A percentile compares a stretch with the other conserved stretches of the same genome.
phyloP scores from a whole-genome alignment of 805 yeast species.

The Candida jianshihensis region DNA sequence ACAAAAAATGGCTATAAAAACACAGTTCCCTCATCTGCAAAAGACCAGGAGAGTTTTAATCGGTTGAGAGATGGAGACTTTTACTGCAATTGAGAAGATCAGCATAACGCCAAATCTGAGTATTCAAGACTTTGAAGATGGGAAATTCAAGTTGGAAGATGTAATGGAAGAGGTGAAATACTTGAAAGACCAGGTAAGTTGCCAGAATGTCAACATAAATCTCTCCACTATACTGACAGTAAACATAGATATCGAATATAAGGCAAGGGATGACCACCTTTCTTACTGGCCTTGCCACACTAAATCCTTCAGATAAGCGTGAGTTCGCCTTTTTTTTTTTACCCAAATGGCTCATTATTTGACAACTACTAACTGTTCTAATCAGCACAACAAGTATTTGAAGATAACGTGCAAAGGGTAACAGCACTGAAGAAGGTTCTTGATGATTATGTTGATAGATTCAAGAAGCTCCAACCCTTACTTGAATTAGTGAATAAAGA shows the following conservation, averaged over 20 bases:
- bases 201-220: too few relatives aligned
- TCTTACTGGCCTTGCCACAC: constrained; percentile 29
- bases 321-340: constrained; percentile 5
- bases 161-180: constrained; percentile 30
- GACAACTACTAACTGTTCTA: constrained; percentile 1
- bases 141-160: constrained; percentile 28
- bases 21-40: too few relatives aligned
- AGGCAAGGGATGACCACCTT: constrained; percentile 34
- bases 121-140: constrained; percentile 34
- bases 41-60: not conserved
- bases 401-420: constrained; percentile 28
- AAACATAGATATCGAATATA: constrained; percentile 20
- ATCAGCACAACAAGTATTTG: constrained; percentile 21
- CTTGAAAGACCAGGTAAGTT: constrained; percentile 24
- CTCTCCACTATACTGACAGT: constrained; percentile 1
- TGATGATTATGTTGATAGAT: constrained; percentile 38
- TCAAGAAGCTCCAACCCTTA: constrained; percentile 39
- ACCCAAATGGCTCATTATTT: not conserved
- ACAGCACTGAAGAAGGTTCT: constrained; percentile 30
- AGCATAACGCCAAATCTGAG: constrained; percentile 20
- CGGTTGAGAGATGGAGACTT: constrained; percentile 18
- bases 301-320: constrained; percentile 28
- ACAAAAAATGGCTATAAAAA: too few relatives aligned
- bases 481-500: constrained; percentile 39
- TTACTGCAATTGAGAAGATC: constrained; percentile 23